Base-by-base conservation (phyloP, 495 filamentous ascomycete genomes). In the Chlorociboria aeruginascens region DNA sequence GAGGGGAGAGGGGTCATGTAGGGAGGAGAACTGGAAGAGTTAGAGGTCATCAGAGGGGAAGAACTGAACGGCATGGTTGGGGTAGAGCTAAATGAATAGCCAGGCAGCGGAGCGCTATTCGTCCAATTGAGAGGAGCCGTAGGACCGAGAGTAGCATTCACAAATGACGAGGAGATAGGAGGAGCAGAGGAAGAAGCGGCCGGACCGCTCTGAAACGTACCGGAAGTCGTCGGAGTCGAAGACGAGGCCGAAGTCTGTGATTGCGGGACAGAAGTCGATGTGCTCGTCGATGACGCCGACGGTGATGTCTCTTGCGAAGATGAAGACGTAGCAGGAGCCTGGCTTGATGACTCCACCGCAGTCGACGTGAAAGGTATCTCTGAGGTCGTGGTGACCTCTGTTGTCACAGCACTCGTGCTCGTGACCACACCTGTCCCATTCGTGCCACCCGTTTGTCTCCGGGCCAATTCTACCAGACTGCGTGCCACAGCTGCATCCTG, bases 401-500 rank as follows among this genome's bases (percentile, higher is more conserved):
- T 42, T 28, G 51, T 43, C 11, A 35, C 29, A 11, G 39, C 16
- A 8, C 33, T n/a, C 8, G 48, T 28, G 11, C 40, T 34, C 8
- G 33, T 29, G 10, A 31, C 20, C 25, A 32, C 30, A 4, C 14
- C 30, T 28, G 35, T 40, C 1, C 33, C 36, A 10, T 30, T 40
- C 10, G 20, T 40, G 32, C 43, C 46, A 8, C 20, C 31, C 17
- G 35, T 6, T 31, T 60, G 57, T 48, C 57, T 56, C 40, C 50
- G 51, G 29, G 53, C 57, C 45, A 60, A 48, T 38, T 56, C 53
- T 8, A 56, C 28, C 49, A 60, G 67, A 54, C 41, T 61, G 47
- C 10, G 63, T 65, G 71, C 71, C 11, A 67, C 58, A 11, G 62
- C 61, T 3, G 66, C 62, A 53, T 72, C 56, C n/a, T 64, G 51